Evolutionary conservation across 768 basidiomycete species (phyloP), one percentile per base, ranked within the genome.

Genomic region (Boletus rubescentipes): DNA sequence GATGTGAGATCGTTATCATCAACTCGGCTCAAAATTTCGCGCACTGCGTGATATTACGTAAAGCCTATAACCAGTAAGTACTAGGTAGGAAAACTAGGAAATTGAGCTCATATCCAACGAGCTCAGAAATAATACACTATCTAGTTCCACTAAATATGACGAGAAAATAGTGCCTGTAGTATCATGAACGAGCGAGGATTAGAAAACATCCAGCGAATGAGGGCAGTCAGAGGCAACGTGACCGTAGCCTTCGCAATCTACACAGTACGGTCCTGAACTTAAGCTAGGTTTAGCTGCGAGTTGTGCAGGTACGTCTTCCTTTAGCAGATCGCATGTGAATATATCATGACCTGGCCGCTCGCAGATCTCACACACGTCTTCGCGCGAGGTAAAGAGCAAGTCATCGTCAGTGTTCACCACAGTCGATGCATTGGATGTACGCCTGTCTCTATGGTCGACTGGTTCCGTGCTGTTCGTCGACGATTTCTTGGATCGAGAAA

Each of bases 171-270:
- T 29, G 32, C 20, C 29, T 49, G 49, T 48, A 9, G 44, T 43
- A 52, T 52, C 50, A 30, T 51, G 32, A 59, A 21, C 16, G 43
- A 48, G 42, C 35, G 20, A 52, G 34, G n/a, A 35, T 75, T 72
- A 94, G 73, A 94, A 95, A 53, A 94, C 88, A 72, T 95, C 93
- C 69, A 86, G 71, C 11, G 91, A 91, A 68, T 92, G 84, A 37
- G 91, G 91, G 65, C 93, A 95, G 56, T 92, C 81, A 34, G 79
- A 80, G 6, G 91, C 82, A 35, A 77, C 64, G 67, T 94, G 92
- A 9, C 91, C 92, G 47, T 80, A 78, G 53, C 81, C 81, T 73
- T 93, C 93, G 66, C 93, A 94, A 59, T 94, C 91, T 49, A 86
- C 87, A 67, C 93, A 94, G 64, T 81, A 89, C 37, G 81, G 61